Conservation (phyloP, 2,329 filamentous ascomycete genomes). For the Paramyrothecium roridum region DNA sequence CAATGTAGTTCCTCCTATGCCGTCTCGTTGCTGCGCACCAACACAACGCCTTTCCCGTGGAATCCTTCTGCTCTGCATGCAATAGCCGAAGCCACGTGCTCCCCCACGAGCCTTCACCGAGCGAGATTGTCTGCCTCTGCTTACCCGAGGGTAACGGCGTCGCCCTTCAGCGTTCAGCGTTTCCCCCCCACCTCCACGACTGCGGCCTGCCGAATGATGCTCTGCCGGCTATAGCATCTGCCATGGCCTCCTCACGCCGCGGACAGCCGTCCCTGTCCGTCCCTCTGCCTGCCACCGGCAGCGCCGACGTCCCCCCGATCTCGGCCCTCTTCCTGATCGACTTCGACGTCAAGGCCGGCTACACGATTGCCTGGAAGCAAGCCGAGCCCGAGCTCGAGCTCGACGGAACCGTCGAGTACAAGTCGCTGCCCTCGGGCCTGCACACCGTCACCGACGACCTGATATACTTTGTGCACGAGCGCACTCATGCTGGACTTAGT, state of each 20-base stretch:
- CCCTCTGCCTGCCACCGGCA: constrained; percentile 20
- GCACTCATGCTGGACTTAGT: constrained; percentile 79
- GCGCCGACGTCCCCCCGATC: constrained; percentile 38
- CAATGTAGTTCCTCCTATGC: constrained; percentile 1
- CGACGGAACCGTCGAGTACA: constrained; percentile 90
- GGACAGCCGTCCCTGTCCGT: constrained; percentile 37
- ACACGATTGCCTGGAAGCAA: constrained; percentile 85
- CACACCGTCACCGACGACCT: constrained; percentile 87
- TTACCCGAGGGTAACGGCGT: background rate
- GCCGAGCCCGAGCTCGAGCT: constrained; percentile 67
- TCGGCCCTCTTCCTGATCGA: constrained; percentile 84
- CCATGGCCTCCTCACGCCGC: constrained; percentile 38
- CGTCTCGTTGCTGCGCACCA: background rate
- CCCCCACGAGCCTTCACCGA: too few species aligned
- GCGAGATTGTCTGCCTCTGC: background rate
- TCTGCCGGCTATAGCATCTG: constrained; percentile 2
- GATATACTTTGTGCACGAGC: constrained; percentile 87
- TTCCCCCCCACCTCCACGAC: constrained; percentile 15
- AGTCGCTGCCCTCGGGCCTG: constrained; percentile 88
- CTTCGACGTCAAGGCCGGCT: constrained; percentile 91
- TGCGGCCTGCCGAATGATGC: constrained; percentile 21
- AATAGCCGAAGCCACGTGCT: too few species aligned
- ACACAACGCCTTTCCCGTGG: background rate
- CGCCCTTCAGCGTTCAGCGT: background rate
- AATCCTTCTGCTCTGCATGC: background rate